Evolutionary conservation across 495 filamentous ascomycete genomes (phyloP).

Genomic region (Talaromyces liani): DNA sequence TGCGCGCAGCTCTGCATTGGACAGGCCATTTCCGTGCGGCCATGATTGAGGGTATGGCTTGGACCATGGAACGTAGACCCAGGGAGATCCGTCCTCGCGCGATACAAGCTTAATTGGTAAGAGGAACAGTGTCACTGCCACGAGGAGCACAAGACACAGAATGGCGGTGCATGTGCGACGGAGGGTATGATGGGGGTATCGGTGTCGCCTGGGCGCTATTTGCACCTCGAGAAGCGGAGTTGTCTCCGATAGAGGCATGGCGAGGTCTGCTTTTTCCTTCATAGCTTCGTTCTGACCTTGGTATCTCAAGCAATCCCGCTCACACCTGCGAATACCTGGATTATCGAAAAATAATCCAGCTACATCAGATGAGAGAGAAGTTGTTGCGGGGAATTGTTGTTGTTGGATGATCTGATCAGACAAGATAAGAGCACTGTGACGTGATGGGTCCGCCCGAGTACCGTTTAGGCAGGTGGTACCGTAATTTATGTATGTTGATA

Average conservation of each 20-base stretch:
- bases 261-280: conserved; percentile 26
- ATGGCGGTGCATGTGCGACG: conserved; percentile 67
- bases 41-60: conserved; percentile 32
- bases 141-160: conserved; percentile 47
- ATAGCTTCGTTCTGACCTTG: conserved; percentile 12
- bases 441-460: neutral
- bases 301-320: neutral
- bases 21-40: conserved; percentile 44
- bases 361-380: neutral
- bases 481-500: neutral
- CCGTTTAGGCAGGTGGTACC: neutral
- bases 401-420: neutral
- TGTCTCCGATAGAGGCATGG: conserved; percentile 33
- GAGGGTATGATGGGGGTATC: conserved; percentile 60
- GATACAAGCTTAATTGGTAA: conserved; percentile 33
- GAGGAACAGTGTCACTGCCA: conserved; percentile 55
- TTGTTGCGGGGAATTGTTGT: neutral
- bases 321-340: neutral
- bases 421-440: conserved; percentile 4
- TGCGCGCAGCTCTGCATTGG: conserved; percentile 59
- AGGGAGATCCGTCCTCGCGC: conserved; percentile 31
- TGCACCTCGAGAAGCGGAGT: conserved; percentile 33
- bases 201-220: conserved; percentile 42
- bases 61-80: conserved; percentile 35
- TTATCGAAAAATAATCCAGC: neutral